phyloP scores from a whole-genome alignment of 805 yeast genomes.

The Schwanniomyces occidentalis region DNA sequence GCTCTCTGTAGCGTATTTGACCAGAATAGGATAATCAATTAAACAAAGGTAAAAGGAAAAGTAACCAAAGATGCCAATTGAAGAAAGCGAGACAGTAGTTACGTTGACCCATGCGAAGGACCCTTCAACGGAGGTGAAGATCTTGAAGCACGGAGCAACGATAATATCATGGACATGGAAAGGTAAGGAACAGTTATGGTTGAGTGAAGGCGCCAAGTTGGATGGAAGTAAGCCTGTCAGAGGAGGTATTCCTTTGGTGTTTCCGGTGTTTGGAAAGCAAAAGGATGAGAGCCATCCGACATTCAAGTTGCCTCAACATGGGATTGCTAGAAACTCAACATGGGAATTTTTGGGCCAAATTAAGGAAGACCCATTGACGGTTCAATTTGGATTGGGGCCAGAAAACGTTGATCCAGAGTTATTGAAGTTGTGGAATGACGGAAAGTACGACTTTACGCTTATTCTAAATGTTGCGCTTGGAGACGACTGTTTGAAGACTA shows the following conservation, averaged over 20 bases:
- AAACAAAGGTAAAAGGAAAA: no score
- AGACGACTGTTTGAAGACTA: conserved; percentile 59
- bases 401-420: conserved; percentile 70
- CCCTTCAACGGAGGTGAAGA: conserved; percentile 55
- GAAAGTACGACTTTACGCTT: conserved; percentile 70
- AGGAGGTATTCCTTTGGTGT: conserved; percentile 96
- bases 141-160: conserved; percentile 87
- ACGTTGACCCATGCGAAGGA: conserved; percentile 55
- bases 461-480: conserved; percentile 66
- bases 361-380: conserved; percentile 65
- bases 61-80: conserved; percentile 53
- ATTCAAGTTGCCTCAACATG: conserved; percentile 85
- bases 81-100: conserved; percentile 65
- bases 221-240: conserved; percentile 95
- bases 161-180: conserved; percentile 74
- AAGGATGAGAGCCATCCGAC: conserved; percentile 54
- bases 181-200: conserved; percentile 83
- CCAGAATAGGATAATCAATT: no score
- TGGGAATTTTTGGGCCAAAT: conserved; percentile 97
- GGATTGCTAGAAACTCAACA: conserved; percentile 84
- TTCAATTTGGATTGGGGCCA: conserved; percentile 89
- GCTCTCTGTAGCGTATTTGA: no score
- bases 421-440: conserved; percentile 53
- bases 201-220: conserved; percentile 70
- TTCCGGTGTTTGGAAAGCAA: conserved; percentile 86